Base-by-base conservation (phyloP, 2,329 filamentous ascomycete genomes). In the Thelonectria rubi region DNA sequence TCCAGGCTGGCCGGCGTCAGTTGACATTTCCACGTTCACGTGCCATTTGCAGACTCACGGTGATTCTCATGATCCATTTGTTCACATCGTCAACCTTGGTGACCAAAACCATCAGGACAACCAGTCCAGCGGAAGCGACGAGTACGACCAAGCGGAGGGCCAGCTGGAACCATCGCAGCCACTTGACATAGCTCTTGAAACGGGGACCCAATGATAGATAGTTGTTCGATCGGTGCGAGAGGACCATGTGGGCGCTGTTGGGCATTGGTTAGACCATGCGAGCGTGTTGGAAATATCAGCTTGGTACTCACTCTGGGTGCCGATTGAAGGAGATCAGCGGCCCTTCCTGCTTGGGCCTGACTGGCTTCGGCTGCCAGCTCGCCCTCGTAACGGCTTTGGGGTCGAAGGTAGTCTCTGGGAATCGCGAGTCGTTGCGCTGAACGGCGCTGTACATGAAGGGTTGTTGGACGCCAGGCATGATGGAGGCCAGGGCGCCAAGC, bases 311-410 rank as follows among this genome's bases (percentile, higher is more conserved):
- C 90, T 97, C 93, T 1, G 94, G 93, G 76, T 97, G 94, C 60
- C 86, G 85, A 76, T 96, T 95, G 82, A 97, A 91, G 62, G 90
- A 86, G 65, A 97, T 79, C 65, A 96, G 79, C 12, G 93, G 93
- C 0, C 93, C 93, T 55, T 91, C 83, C 46, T 83, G 85, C 82
- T 91, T 90, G 43, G 86, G 83, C 72, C 84, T 88, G 24, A 79
- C 81, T 42, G 86, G 81, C 55, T 86, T 86, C 12, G 87, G 85
- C 72, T 87, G 81, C 81, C 87, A 91, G 78, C 91, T 94, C 64
- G 92, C 91, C 73, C 93, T 86, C 20, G 93, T 94, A 50, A 93
- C 85, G 62, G 91, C 91, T 76, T 94, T 96, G 50, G 94, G 94
- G 72, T 97, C 93, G 77, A 96, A 97, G n/a, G 75, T 79, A 72